Evolutionary conservation across 2,329 filamentous ascomycete species (phyloP), one percentile per base, ranked within the genome.

Genomic region (Colletotrichum aenigma): DNA sequence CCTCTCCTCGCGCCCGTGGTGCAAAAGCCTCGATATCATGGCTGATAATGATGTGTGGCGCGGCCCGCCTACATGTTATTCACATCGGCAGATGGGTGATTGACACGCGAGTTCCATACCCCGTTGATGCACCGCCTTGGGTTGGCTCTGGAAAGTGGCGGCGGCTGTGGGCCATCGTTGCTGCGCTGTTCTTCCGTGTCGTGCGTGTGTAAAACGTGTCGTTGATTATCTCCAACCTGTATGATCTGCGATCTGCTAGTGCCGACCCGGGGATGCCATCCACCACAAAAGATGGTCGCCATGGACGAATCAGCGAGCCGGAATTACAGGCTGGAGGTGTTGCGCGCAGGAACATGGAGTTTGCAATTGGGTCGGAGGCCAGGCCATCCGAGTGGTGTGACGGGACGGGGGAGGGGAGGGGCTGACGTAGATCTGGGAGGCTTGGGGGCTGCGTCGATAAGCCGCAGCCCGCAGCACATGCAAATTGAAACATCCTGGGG

Each of bases 321-420:
- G 15, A 24, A 55, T 15, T 12, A 72, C 24, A 8, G 21, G 21
- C 8, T 15, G 48, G 30, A 56, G 62, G 58, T 55, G 26, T 15
- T 60, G 38, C 16, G 60, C 26, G 48, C 71, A 77, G 75, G 75
- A 66, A 76, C 69, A 38, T 16, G 43, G 55, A 34, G 21, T 21
- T 43, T 13, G 43, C 34, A 38, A 55, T 77, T 69, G 65, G 69
- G 28, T 38, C 69, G 32, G 68, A 66, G 34, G 8, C 12, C 52
- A 62, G 30, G 52, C 52, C 60, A 72, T 73, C 75, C 67, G 73
- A 62, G 38, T 64, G 69, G 69, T 55, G 56, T 76, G 64, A 68
- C 58, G 28, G 66, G 58, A 69, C 28, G n/a, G 26, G 60, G 58
- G 64, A n/a, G 38, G 38, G 38, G 38, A 43, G 38, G 38, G 38